These are phyloP conservation scores for Nepenthes gracilis DNA, from an alignment of 148 eudicot genomes.

Conservation along the genomic window DNA sequence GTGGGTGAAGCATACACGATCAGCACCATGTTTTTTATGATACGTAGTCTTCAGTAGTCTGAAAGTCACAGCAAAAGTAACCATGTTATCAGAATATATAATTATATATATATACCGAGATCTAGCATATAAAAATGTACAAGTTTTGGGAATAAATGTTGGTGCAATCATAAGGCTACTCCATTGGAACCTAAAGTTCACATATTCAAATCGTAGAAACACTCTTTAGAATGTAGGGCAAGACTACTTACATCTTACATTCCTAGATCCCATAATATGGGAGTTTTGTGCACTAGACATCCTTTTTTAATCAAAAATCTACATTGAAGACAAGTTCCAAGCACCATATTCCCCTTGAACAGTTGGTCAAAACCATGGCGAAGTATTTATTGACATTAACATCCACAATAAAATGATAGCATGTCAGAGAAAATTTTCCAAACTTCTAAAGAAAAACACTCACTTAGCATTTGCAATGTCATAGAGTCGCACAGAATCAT, in stretches of 20 bases:
- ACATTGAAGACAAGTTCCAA: neutral
- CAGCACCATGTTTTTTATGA: conserved; percentile 95
- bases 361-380: no score
- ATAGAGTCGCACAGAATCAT: conserved; percentile 86
- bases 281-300: no score
- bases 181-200: no score
- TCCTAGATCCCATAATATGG: no score
- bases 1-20: conserved; percentile 93
- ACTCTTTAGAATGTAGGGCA: no score
- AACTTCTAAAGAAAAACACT: conserved; percentile 14
- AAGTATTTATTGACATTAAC: neutral
- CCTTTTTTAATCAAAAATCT: no score
- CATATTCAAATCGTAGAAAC: no score
- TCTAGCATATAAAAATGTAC: neutral
- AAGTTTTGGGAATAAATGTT: no score
- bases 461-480: conserved; percentile 84
- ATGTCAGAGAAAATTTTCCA: neutral
- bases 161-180: no score
- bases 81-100: no score
- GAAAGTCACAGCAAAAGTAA: conserved; percentile 9
- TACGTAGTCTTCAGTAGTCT: conserved; percentile 93
- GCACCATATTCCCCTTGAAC: neutral
- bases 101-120: no score
- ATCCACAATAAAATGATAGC: neutral
- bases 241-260: no score